Conservation (phyloP, 192 early-diverging fungal genomes). For the Rhizophagus sp. region DNA sequence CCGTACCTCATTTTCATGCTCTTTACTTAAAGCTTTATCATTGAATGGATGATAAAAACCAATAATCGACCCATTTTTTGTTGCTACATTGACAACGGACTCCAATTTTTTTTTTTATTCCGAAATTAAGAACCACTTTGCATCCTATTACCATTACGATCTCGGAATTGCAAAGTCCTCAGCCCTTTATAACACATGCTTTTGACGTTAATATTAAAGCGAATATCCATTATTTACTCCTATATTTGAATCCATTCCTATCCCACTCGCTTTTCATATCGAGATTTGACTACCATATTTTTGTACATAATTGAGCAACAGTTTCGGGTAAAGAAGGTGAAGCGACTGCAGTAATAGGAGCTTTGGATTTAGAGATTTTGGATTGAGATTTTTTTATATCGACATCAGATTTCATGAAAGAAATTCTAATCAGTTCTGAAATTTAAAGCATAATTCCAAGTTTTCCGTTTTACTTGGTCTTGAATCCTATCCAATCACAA, state of each 20-base stretch:
- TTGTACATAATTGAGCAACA: slow-evolving; percentile 75
- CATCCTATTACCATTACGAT: too few relatives aligned
- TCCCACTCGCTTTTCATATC: slow-evolving; percentile 51
- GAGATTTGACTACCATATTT: slow-evolving; percentile 85
- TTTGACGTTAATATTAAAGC: too few relatives aligned
- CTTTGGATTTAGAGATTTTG: neutral
- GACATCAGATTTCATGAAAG: slow-evolving; percentile 30
- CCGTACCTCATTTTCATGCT: neutral
- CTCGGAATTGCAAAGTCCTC: too few relatives aligned
- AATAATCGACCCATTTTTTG: slow-evolving; percentile 53
- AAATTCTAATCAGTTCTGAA: slow-evolving; percentile 70
- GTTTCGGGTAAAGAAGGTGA: too few relatives aligned
- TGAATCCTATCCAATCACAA: slow-evolving; percentile 85
- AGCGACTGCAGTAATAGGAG: neutral
- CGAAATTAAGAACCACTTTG: neutral
- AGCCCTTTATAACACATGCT: too few relatives aligned
- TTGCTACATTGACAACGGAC: slow-evolving; percentile 51
- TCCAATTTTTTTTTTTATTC: too few relatives aligned
- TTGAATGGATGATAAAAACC: slow-evolving; percentile 49
- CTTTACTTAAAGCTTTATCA: slow-evolving; percentile 18
- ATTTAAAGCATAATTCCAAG: slow-evolving; percentile 51
- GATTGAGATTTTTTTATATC: neutral
- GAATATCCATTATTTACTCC: slow-evolving; percentile 48
- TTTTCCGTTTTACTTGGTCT: slow-evolving; percentile 81
- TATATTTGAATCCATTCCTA: slow-evolving; percentile 28